Conservation (phyloP, 352 stramenopile genomes). For the Pythium vanterpoolii region DNA sequence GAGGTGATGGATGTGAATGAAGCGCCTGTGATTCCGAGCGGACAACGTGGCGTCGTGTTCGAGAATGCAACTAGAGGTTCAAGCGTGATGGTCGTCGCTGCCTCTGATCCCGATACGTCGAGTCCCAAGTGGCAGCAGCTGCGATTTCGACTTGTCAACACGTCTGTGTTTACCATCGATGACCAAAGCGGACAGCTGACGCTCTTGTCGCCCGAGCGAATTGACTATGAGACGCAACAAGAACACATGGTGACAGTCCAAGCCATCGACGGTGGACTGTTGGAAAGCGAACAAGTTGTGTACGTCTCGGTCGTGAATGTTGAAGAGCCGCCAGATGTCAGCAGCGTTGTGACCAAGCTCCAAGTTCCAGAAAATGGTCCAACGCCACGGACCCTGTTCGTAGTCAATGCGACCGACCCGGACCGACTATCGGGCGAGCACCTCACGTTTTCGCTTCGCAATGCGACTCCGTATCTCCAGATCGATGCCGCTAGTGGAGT, state of each 20-base stretch:
- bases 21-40: constrained; percentile 8
- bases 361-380: constrained; percentile 31
- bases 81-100: constrained; percentile 12
- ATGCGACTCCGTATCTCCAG: not conserved
- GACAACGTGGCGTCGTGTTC: constrained; percentile 19
- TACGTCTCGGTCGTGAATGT: constrained; percentile 31
- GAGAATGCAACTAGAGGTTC: constrained; percentile 19
- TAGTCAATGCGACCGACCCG: constrained; percentile 44
- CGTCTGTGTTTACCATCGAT: constrained; percentile 17
- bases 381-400: constrained; percentile 33
- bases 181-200: constrained; percentile 5
- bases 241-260: constrained; percentile 25
- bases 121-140: constrained; percentile 16
- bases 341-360: not conserved
- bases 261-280: constrained; percentile 28
- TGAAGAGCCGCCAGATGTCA: constrained; percentile 19
- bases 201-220: constrained; percentile 8
- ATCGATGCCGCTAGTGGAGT: constrained; percentile 16
- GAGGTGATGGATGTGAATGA: constrained; percentile 25
- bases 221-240: constrained; percentile 31
- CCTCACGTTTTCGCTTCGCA: constrained; percentile 13
- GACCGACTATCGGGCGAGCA: constrained; percentile 34
- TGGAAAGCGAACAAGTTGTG: constrained; percentile 19
- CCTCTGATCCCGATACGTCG: constrained; percentile 17
- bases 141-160: constrained; percentile 18